phyloP scores from a whole-genome alignment of 148 eudicot species.

The Silene conica region DNA sequence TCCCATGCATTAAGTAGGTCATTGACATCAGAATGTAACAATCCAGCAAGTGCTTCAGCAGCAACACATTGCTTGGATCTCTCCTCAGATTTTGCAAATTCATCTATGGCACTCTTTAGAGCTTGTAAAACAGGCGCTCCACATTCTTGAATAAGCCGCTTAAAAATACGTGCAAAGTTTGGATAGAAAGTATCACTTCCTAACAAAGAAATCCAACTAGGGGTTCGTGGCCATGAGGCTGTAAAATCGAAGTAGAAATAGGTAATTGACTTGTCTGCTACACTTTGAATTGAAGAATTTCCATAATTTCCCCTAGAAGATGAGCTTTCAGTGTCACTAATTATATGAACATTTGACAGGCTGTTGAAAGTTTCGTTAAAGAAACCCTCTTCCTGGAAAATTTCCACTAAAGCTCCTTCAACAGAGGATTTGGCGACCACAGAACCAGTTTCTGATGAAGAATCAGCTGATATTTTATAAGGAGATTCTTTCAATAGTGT shows the following conservation, averaged over 20 bases:
- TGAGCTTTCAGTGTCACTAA: constrained; percentile 64
- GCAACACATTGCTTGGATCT: constrained; percentile 99
- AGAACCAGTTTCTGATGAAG: constrained; percentile 30
- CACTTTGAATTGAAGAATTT: constrained; percentile 79
- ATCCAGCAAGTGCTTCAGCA: constrained; percentile 92
- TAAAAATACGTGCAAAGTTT: constrained; percentile 89
- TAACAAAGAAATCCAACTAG: constrained; percentile 90
- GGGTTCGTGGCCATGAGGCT: constrained; percentile 98
- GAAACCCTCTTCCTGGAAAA: constrained; percentile 91
- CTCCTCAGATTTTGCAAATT: constrained; percentile 80
- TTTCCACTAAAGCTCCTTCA: constrained; percentile 65
- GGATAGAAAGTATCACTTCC: constrained; percentile 97
- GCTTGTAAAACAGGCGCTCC: constrained; percentile 69
- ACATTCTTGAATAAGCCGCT: constrained; percentile 95
- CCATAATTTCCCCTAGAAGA: constrained; percentile 67
- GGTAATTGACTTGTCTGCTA: constrained; percentile 95
- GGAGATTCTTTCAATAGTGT: constrained; percentile 88
- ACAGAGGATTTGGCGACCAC: constrained; percentile 59
- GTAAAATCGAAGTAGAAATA: constrained; percentile 96
- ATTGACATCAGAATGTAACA: constrained; percentile 83
- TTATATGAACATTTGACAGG: constrained; percentile 90
- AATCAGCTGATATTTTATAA: constrained; percentile 54
- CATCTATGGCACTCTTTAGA: constrained; percentile 61
- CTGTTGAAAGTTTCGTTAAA: constrained; percentile 77
- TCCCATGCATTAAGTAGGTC: constrained; percentile 93